A percentile compares a stretch with the other conserved stretches of the same genome.
Conservation (phyloP, 139 green algal species). For the Zygnema cylindricum region DNA sequence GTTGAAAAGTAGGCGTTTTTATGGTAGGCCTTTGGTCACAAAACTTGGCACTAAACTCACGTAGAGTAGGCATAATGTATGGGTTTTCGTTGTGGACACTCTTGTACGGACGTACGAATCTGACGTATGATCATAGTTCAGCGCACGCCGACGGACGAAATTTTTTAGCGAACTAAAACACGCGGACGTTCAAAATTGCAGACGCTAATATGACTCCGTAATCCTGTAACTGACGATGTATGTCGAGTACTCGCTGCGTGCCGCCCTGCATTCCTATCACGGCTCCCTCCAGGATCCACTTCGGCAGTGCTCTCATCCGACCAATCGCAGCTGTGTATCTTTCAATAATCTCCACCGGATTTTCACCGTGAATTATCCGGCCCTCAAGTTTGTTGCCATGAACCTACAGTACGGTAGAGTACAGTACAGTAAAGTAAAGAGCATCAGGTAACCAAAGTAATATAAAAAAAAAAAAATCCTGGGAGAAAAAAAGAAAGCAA, state of each 20-base stretch:
- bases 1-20: too few species aligned
- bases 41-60: too few species aligned
- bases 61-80: too few species aligned
- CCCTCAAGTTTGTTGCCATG: constrained; percentile 21
- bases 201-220: too few species aligned
- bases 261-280: constrained; percentile 60
- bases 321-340: constrained; percentile 61
- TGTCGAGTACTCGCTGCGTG: constrained; percentile 20
- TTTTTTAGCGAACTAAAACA: too few species aligned
- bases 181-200: too few species aligned
- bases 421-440: neutral
- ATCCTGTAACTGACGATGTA: constrained; percentile 12
- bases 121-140: too few species aligned
- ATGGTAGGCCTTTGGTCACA: too few species aligned
- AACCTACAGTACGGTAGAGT: constrained; percentile 12
- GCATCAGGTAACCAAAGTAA: neutral
- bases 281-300: constrained; percentile 39
- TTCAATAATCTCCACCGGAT: constrained; percentile 41
- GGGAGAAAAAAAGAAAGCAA: neutral
- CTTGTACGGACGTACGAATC: too few species aligned
- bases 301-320: constrained; percentile 54
- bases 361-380: constrained; percentile 41
- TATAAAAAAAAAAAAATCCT: neutral
- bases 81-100: too few species aligned
- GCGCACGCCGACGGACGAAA: too few species aligned